These are phyloP conservation scores for Strobilomyces confusus DNA, from an alignment of 768 basidiomycete genomes.

Conservation along the genomic window DNA sequence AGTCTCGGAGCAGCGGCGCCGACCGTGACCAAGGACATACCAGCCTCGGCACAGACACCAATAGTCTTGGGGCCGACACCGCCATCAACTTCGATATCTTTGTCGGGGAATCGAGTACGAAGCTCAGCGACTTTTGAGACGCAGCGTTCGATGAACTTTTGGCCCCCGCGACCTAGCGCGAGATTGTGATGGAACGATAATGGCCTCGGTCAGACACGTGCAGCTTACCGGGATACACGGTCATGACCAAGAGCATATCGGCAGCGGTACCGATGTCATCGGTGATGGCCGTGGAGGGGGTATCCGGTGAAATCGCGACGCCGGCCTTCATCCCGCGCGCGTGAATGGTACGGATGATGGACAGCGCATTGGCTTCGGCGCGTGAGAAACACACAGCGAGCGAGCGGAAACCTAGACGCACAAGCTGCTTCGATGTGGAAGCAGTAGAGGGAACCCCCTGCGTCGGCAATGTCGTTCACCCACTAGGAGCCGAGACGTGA, in stretches of 20 bases:
- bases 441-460: slow-evolving; percentile 92
- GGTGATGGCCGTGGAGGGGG: slow-evolving; percentile 83
- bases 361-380: slow-evolving; percentile 57
- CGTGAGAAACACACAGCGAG: slow-evolving; percentile 15
- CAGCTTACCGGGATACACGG: slow-evolving; percentile 82
- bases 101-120: slow-evolving; percentile 83
- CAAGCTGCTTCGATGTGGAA: slow-evolving; percentile 95
- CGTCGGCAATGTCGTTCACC: slow-evolving; percentile 94
- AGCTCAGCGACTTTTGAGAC: slow-evolving; percentile 91
- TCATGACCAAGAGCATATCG: slow-evolving; percentile 98
- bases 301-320: slow-evolving; percentile 95
- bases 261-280: slow-evolving; percentile 77
- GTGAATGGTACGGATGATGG: slow-evolving; percentile 79
- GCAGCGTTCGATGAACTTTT: slow-evolving; percentile 92
- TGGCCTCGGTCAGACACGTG: neutral
- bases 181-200: neutral
- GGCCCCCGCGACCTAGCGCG: slow-evolving; percentile 77
- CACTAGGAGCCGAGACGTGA: slow-evolving; percentile 53
- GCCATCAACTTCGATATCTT: slow-evolving; percentile 98
- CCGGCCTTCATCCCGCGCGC: slow-evolving; percentile 88
- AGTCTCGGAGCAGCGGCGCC: neutral
- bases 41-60: slow-evolving; percentile 83
- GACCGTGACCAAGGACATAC: slow-evolving; percentile 35
- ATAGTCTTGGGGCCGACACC: slow-evolving; percentile 93
- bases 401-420: slow-evolving; percentile 35